phyloP scores from a whole-genome alignment of 1,139 yeast species.

The Candida smagusa region DNA sequence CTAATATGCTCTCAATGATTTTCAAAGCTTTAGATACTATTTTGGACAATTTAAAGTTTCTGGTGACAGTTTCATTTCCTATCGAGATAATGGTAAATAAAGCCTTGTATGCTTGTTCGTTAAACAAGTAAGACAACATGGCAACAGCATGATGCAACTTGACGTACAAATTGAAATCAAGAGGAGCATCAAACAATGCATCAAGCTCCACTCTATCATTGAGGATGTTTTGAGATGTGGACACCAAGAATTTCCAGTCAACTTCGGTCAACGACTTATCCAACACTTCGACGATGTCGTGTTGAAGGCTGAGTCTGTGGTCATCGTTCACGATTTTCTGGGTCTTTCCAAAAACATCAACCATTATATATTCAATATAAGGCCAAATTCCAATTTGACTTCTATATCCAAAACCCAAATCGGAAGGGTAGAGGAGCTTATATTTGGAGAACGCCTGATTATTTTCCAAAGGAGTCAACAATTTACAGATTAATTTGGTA shows the following conservation, averaged over 20 bases:
- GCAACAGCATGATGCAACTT: conserved; percentile 70
- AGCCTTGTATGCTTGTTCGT: conserved; percentile 52
- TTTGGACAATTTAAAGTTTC: conserved; percentile 19
- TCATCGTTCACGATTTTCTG: conserved; percentile 25
- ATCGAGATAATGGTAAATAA: conserved; percentile 49
- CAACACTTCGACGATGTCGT: conserved; percentile 50
- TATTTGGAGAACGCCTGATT: conserved; percentile 36
- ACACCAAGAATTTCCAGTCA: conserved; percentile 59
- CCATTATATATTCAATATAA: conserved; percentile 66
- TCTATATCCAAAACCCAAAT: conserved; percentile 61
- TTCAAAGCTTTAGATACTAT: conserved; percentile 31
- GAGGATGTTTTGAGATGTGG: conserved; percentile 20
- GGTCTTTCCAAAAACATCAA: conserved; percentile 59
- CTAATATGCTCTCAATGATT: conserved; percentile 48
- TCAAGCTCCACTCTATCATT: conserved; percentile 31
- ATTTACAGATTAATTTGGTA: conserved; percentile 43
- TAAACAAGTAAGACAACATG: conserved; percentile 58
- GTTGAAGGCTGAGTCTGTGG: conserved; percentile 49
- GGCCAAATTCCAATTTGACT: conserved; percentile 70
- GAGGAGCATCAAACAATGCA: conserved; percentile 30
- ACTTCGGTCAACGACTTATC: conserved; percentile 53
- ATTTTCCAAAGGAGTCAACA: conserved; percentile 19
- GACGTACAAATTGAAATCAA: conserved; percentile 34
- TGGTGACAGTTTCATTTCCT: conserved; percentile 56
- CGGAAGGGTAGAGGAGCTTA: conserved; percentile 56